Evolutionary conservation across 495 filamentous ascomycete species (phyloP).

Genomic region (Pyrenula massariospora): DNA sequence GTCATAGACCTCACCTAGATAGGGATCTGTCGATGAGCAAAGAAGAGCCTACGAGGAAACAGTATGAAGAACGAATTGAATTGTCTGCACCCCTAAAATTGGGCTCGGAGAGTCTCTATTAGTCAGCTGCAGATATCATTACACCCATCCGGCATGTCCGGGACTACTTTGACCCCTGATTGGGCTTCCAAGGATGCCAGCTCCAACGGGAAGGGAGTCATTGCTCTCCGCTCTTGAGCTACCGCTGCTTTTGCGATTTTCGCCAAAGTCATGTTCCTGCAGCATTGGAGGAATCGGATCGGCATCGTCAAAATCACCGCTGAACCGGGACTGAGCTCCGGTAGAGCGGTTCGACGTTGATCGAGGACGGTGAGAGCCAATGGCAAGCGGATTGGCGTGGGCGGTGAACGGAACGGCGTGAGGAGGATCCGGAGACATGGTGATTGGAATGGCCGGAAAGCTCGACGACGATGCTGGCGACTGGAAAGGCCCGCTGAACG

Average conservation of each 20-base stretch:
- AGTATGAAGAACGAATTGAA: no score
- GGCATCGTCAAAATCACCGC: slow-evolving; percentile 26
- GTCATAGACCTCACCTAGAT: no score
- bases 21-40: no score
- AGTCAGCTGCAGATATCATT: no score
- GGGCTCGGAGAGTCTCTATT: no score
- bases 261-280: background rate
- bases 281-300: slow-evolving; percentile 21
- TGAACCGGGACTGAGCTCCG: slow-evolving; percentile 26
- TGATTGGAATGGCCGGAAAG: slow-evolving; percentile 27
- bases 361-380: slow-evolving; percentile 24
- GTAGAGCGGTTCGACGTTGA: slow-evolving; percentile 36
- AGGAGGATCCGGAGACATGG: slow-evolving; percentile 25
- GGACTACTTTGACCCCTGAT: background rate
- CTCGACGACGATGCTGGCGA: slow-evolving; percentile 24
- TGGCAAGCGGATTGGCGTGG: slow-evolving; percentile 22
- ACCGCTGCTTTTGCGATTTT: background rate
- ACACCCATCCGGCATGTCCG: background rate
- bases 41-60: no score
- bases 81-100: no score
- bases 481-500: slow-evolving; percentile 31
- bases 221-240: background rate
- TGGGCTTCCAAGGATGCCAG: background rate
- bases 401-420: slow-evolving; percentile 24
- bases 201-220: background rate